Percentiles rank a stretch among this genome's conserved stretches.
These are phyloP conservation scores for Buddleja alternifolia DNA, from an alignment of 257 asterid genomes.

Conservation along the genomic window DNA sequence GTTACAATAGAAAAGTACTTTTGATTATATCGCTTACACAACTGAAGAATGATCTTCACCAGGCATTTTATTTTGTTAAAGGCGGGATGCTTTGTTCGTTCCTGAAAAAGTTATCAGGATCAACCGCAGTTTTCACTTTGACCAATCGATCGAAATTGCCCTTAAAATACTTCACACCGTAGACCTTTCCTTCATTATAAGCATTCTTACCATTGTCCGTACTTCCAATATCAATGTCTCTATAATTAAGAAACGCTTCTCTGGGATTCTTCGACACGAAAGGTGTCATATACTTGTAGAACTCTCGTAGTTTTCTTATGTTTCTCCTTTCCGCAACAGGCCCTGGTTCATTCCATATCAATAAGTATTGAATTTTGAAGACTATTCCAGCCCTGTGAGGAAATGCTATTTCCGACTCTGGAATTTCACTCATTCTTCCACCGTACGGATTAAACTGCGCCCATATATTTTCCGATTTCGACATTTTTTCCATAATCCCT, in stretches of 20 bases:
- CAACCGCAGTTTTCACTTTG: slow-evolving; percentile 40
- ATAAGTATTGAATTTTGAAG: slow-evolving; percentile 39
- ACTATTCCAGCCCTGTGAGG: slow-evolving; percentile 45
- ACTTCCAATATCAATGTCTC: slow-evolving; percentile 54
- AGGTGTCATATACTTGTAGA: slow-evolving; percentile 42
- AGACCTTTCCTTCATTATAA: slow-evolving; percentile 35
- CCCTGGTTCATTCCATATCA: slow-evolving; percentile 31
- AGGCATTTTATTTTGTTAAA: background rate
- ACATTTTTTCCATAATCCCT: background rate
- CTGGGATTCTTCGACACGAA: slow-evolving; percentile 46
- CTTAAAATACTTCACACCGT: slow-evolving; percentile 47
- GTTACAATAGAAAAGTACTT: too few relatives aligned
- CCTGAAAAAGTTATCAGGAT: slow-evolving; percentile 52
- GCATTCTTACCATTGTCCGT: slow-evolving; percentile 21
- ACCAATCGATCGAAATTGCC: slow-evolving; percentile 50
- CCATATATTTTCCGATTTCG: background rate
- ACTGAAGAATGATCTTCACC: too few relatives aligned
- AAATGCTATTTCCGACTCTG: slow-evolving; percentile 28
- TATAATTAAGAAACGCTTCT: slow-evolving; percentile 42
- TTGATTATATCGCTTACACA: too few relatives aligned
- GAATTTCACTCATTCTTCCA: slow-evolving; percentile 41
- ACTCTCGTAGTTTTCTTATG: background rate
- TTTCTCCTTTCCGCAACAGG: background rate
- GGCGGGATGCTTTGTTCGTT: slow-evolving; percentile 51
- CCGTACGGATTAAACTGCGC: slow-evolving; percentile 42